These are phyloP conservation scores for Iris pallida DNA, from an alignment of 116 monocot species.

Conservation along the genomic window DNA sequence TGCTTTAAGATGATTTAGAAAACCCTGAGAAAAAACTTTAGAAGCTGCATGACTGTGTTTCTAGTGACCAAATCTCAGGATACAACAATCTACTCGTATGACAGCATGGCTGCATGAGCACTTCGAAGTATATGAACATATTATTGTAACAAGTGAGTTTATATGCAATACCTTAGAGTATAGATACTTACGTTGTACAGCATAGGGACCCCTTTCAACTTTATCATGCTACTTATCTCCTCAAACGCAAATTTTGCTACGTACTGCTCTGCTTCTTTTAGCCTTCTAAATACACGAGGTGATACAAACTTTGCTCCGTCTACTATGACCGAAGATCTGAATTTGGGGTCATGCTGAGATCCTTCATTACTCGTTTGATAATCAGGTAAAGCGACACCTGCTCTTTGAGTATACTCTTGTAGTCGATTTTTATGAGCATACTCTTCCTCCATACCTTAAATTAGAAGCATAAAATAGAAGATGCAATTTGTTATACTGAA, in stretches of 20 bases:
- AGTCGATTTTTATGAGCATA: conserved; percentile 40
- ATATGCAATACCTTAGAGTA: no score
- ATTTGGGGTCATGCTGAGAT: conserved; percentile 31
- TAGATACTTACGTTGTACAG: neutral
- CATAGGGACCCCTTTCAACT: conserved; percentile 11
- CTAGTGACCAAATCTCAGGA: no score
- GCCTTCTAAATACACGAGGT: conserved; percentile 22
- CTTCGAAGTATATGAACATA: no score
- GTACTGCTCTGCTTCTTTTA: conserved; percentile 70
- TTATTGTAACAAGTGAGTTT: no score
- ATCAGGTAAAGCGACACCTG: conserved; percentile 23
- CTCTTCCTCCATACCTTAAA: conserved; percentile 11
- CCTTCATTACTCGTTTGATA: conserved; percentile 55
- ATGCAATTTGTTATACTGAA: no score
- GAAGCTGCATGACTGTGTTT: no score
- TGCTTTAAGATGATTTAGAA: no score
- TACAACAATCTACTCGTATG: no score
- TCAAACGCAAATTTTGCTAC: conserved; percentile 58
- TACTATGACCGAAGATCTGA: conserved; percentile 42
- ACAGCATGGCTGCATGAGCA: no score
- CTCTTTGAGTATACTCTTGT: conserved; percentile 48
- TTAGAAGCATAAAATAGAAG: no score
- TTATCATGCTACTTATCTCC: conserved; percentile 13
- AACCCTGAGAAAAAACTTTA: no score
- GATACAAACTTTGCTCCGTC: conserved; percentile 44